These are phyloP conservation scores for Fusarium begoniae DNA, from an alignment of 2,329 filamentous ascomycete species.

Conservation along the genomic window DNA sequence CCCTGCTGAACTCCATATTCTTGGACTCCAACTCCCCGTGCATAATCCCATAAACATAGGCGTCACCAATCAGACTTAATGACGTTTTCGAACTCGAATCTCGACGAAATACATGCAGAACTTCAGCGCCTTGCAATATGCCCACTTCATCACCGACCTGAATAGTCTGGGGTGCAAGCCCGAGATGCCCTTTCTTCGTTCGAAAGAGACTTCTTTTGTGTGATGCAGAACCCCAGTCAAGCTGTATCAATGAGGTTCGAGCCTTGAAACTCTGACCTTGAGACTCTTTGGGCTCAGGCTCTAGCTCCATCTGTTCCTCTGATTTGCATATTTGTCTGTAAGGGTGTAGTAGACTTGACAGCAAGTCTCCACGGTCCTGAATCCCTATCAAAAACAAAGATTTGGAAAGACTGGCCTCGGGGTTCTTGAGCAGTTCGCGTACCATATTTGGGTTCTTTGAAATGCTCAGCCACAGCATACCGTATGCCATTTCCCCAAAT, in stretches of 20 bases:
- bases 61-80: background rate
- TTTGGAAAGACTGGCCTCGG: background rate
- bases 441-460: background rate
- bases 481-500: background rate
- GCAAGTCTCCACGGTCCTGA: background rate
- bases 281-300: background rate
- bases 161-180: background rate
- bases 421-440: background rate
- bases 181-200: background rate
- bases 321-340: background rate
- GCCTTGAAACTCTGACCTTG: background rate
- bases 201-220: background rate
- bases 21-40: background rate
- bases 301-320: background rate
- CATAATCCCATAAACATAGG: background rate
- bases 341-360: background rate
- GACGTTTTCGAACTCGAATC: background rate
- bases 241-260: background rate
- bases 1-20: background rate
- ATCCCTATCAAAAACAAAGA: background rate
- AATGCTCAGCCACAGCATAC: background rate
- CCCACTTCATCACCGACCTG: background rate
- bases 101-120: background rate
- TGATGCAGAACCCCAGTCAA: background rate
- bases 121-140: background rate